Conservation (phyloP, 352 stramenopile species). For the Phytophthora cryptogea region DNA sequence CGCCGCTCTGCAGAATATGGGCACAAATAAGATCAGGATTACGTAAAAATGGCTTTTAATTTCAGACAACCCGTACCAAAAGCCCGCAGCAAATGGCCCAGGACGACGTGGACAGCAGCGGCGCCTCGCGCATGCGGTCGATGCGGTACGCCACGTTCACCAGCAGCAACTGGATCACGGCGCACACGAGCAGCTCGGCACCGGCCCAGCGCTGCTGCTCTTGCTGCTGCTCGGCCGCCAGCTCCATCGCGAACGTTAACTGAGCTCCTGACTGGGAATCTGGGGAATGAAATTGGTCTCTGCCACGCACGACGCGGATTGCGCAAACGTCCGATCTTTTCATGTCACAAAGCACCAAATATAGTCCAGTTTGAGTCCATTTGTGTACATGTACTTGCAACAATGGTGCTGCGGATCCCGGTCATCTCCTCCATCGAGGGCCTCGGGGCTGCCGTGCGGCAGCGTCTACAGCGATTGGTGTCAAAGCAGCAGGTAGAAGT, state of each 20-base stretch:
- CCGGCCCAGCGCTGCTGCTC: constrained; percentile 56
- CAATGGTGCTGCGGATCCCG: constrained; percentile 35
- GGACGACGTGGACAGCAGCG: constrained; percentile 63
- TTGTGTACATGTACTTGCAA: background rate
- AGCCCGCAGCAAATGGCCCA: constrained; percentile 70
- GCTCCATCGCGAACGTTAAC: constrained; percentile 17
- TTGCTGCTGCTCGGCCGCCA: constrained; percentile 27
- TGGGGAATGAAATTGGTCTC: constrained; percentile 4
- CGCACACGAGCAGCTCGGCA: constrained; percentile 63
- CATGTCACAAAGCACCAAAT: constrained; percentile 8
- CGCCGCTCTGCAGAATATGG: constrained; percentile 36
- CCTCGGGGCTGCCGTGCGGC: constrained; percentile 30
- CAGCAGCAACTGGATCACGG: constrained; percentile 64
- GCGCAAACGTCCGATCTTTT: background rate
- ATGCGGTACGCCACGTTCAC: constrained; percentile 71
- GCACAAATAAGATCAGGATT: background rate
- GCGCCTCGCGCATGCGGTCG: constrained; percentile 46
- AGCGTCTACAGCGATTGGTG: constrained; percentile 19
- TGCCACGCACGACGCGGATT: constrained; percentile 9
- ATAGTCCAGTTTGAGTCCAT: no score
- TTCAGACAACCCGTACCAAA: constrained; percentile 15
- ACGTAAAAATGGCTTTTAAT: background rate
- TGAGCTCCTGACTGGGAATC: background rate
- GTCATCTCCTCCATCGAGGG: constrained; percentile 47
- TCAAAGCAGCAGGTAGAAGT: constrained; percentile 31